Base-by-base conservation (phyloP, 2,329 filamentous ascomycete species). In the Talaromyces sp. region DNA sequence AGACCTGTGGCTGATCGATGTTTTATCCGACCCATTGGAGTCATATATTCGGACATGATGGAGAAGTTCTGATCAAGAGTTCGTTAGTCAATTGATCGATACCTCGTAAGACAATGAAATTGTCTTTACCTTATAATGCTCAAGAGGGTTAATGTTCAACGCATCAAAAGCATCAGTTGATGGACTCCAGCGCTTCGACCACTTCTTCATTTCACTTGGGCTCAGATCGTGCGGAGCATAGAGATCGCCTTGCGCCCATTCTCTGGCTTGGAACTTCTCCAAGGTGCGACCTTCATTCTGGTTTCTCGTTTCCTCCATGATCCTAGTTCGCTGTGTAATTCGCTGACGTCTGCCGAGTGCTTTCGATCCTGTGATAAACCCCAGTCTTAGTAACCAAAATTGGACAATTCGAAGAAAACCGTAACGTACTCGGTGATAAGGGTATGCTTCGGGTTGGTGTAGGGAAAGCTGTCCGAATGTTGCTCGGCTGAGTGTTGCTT, bases 141-240 rank as follows among this genome's bases (percentile, higher is more conserved):
- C 83, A 60, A 94, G 66, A 13, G 94, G 93, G 65, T 91, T 88
- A 60, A 97, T 78, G 21, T 86, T 88, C 69, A 97, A 73, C 39
- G 87, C 77, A 72, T 97, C 91, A 63, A 97, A 85, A 6, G 89
- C 84, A 73, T 99, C 93, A 56, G 71, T 78, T 40, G 80, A 77
- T 61, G 82, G 82, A 63, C 73, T 75, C 57, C 77, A 73, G 63
- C 75, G 76, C 70, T 76, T 80, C 73, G 82, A 85, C 88, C 89
- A 96, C 79, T 96, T 96, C 69, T 77, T 76, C 84, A 89, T 87
- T 81, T 97, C 92, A 36, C 79, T 77, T 22, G 85, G 81, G 57
- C 84, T 88, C 70, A 99, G 74, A 75, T 99, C 94, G 70, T 92
- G 89, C 35, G 94, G 94, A 60, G 91, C 83, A 76, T 97, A 97